Percentiles rank a stretch among this genome's conserved stretches.
Evolutionary conservation across 768 basidiomycete species (phyloP).

Genomic region (Mycena indigotica): DNA sequence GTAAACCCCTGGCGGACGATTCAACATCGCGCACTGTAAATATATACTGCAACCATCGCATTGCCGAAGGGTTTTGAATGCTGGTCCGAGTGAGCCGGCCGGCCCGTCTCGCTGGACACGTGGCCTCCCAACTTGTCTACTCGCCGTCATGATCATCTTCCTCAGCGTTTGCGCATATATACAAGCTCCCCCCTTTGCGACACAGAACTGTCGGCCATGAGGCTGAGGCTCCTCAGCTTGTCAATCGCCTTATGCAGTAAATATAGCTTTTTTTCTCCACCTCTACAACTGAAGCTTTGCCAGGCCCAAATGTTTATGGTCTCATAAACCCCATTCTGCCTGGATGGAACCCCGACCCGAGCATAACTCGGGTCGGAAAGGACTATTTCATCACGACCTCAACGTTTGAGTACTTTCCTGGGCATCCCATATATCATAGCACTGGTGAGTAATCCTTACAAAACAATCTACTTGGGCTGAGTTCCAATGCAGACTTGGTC

Average conservation of each 20-base stretch:
- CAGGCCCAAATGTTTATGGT: conserved; percentile 3
- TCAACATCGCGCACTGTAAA: not conserved
- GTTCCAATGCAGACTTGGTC: conserved; percentile 36
- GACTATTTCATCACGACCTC: conserved; percentile 45
- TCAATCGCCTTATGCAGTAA: no score
- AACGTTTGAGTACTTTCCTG: conserved; percentile 44
- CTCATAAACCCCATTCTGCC: conserved; percentile 41
- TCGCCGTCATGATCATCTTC: no score
- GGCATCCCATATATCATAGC: conserved; percentile 46
- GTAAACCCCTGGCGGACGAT: not conserved
- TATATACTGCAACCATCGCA: not conserved
- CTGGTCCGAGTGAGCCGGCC: not conserved
- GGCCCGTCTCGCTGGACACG: no score
- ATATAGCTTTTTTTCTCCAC: no score
- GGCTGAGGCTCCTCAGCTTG: no score
- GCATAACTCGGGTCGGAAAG: conserved; percentile 39
- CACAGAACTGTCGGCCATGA: no score
- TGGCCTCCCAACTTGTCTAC: no score
- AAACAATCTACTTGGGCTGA: not conserved
- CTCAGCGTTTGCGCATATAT: no score
- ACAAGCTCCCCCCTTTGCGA: no score
- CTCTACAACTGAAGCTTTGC: not conserved
- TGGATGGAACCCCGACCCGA: conserved; percentile 46
- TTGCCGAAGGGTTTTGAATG: not conserved
- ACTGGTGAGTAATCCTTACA: conserved; percentile 14